These are phyloP conservation scores for Panellus pusillus DNA, from an alignment of 768 basidiomycete species.

Conservation along the genomic window DNA sequence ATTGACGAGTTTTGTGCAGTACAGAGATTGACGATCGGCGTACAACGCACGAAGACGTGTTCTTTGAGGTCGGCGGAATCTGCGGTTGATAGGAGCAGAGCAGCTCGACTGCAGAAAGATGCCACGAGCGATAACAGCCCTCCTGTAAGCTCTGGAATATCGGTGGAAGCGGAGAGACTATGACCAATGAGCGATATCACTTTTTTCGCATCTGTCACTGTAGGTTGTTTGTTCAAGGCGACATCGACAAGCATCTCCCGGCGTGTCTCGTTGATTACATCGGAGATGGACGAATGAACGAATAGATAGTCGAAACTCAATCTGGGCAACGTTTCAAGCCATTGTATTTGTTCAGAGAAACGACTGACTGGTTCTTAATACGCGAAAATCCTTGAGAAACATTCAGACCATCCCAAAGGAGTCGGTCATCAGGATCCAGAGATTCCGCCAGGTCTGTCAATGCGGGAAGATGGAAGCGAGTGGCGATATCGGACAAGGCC, in stretches of 20 bases:
- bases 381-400: slow-evolving; percentile 25
- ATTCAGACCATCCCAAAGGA: slow-evolving; percentile 43
- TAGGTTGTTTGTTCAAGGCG: slow-evolving; percentile 28
- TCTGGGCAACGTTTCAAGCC: slow-evolving; percentile 10
- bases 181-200: slow-evolving; percentile 41
- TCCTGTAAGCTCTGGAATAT: slow-evolving; percentile 24
- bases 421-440: slow-evolving; percentile 41
- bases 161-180: slow-evolving; percentile 26
- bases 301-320: slow-evolving; percentile 48
- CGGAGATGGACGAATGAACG: slow-evolving; percentile 29
- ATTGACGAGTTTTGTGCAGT: slow-evolving; percentile 24
- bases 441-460: slow-evolving; percentile 43
- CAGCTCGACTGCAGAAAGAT: slow-evolving; percentile 33
- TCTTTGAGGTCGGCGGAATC: slow-evolving; percentile 42
- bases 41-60: slow-evolving; percentile 34
- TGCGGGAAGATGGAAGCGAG: slow-evolving; percentile 41
- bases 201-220: slow-evolving; percentile 32
- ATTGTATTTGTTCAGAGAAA: slow-evolving; percentile 2
- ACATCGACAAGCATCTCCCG: slow-evolving; percentile 37
- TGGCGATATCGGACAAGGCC: slow-evolving; percentile 40
- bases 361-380: slow-evolving; percentile 31
- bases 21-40: slow-evolving; percentile 36
- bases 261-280: slow-evolving; percentile 28
- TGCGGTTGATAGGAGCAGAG: slow-evolving; percentile 24
- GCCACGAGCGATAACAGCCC: slow-evolving; percentile 41